Percentiles rank a stretch among this genome's conserved stretches.
These are phyloP conservation scores for Kodamaea nitidulidarum DNA, from an alignment of 805 yeast genomes.

Conservation along the genomic window DNA sequence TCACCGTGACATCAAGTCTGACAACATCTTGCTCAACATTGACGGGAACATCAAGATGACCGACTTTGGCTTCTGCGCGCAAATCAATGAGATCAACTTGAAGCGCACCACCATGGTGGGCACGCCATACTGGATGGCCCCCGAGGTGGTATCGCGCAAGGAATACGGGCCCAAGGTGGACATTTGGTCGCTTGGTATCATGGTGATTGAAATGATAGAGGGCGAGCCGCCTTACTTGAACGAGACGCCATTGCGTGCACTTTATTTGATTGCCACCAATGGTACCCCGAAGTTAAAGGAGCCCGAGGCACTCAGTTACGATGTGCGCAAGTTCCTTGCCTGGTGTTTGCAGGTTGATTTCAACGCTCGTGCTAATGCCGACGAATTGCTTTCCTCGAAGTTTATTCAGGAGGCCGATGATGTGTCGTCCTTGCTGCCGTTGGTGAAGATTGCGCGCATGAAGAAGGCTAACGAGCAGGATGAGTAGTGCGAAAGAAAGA, in stretches of 20 bases:
- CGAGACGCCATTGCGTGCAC: conserved; percentile 91
- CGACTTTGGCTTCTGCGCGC: conserved; percentile 96
- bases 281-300: conserved; percentile 94
- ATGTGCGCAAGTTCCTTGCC: conserved; percentile 64
- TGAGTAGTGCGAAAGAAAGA: too few species aligned
- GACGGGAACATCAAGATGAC: conserved; percentile 90
- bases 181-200: conserved; percentile 96
- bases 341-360: conserved; percentile 81
- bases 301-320: conserved; percentile 70
- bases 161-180: conserved; percentile 97
- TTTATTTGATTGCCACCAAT: conserved; percentile 90
- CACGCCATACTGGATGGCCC: conserved; percentile 99
- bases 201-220: conserved; percentile 98
- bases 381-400: conserved; percentile 61
- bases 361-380: conserved; percentile 74
- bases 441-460: conserved; percentile 69
- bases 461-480: too few species aligned
- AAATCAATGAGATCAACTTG: conserved; percentile 62
- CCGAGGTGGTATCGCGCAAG: conserved; percentile 92
- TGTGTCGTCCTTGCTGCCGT: conserved; percentile 60
- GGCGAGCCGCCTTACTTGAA: conserved; percentile 98
- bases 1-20: conserved; percentile 95
- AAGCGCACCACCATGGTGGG: conserved; percentile 99
- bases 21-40: conserved; percentile 78
- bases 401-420: conserved; percentile 63